Base-by-base conservation (phyloP, 129 eudicot genomes). In the Artemisia argyi region DNA sequence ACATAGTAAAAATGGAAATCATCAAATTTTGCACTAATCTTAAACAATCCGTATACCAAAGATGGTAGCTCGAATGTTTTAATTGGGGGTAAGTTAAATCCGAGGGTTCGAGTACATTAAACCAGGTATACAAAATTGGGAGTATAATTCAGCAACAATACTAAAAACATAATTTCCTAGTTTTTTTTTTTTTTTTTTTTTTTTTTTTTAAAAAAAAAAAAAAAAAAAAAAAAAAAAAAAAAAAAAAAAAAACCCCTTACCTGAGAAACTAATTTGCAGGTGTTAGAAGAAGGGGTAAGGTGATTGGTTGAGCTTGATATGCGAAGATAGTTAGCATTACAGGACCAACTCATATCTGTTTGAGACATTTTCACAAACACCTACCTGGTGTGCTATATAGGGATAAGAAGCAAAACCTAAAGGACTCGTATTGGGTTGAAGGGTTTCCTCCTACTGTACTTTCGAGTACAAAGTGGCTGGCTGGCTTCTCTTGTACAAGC, bases 321-420 rank as follows among this genome's bases (percentile, higher is more conserved):
- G 73, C 75, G 52, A 32, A 81, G 64, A 74, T 72, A 74, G 72
- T 57, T 78, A 66, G 79, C 66, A 78, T 79, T 70, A 74, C 81
- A 70, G 55, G 88, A 69, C 88, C 88, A 84, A 68, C 83, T 81
- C 89, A 81, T 84, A 72, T 81, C 83, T 55, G n/a, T n/a, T n/a
- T n/a, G n/a, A n/a, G n/a, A n/a, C 80, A 74, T 75, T 80, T 42
- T 28, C 54, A 75, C 80, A 80, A 80, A 53, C 84, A 75, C 55
- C 16, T 74, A 75, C 55, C 16, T 74, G 60, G 80, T 28, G 30
- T 65, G 78, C 69, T 60, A 28, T 5, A 46, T 48, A 8, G 10
- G 20, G 14, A 13, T 30, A 13, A 32, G 5, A 6, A 32, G 18
- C 63, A 48, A 48, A 49, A 76, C 69, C 80, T 68, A 9, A 20